phyloP scores from a whole-genome alignment of 2,329 filamentous ascomycete genomes.

The Neofusicoccum umdonicola region DNA sequence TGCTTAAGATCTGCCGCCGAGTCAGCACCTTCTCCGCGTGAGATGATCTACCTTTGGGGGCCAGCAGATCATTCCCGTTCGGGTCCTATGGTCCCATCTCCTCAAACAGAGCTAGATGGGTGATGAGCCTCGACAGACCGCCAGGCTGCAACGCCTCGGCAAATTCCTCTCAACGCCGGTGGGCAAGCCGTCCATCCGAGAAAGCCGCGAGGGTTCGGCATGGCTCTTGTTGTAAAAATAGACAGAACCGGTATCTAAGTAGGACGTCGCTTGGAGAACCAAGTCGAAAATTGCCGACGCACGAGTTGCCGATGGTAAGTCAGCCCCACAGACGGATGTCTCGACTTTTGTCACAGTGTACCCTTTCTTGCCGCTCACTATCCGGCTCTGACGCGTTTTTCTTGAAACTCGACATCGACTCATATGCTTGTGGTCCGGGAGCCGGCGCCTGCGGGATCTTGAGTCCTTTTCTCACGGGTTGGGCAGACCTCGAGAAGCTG shows the following conservation, averaged over 20 bases:
- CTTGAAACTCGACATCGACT: too few species aligned
- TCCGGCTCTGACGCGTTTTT: too few species aligned
- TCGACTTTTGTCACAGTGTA: too few species aligned
- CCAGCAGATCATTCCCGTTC: not conserved
- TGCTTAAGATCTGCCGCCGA: constrained; percentile 1
- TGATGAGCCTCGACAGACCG: not conserved
- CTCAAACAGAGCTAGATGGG: not conserved
- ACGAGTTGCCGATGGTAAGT: not conserved
- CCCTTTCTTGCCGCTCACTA: too few species aligned
- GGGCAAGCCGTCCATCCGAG: not conserved
- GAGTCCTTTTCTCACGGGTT: not conserved
- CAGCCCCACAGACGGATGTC: too few species aligned
- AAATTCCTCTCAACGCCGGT: not conserved
- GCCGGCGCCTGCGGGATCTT: too few species aligned
- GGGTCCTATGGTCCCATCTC: not conserved
- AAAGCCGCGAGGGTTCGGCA: not conserved
- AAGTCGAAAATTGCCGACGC: not conserved
- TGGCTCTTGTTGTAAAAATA: not conserved
- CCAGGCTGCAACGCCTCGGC: not conserved
- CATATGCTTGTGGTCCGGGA: too few species aligned
- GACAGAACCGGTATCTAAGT: not conserved
- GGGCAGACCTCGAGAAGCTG: not conserved
- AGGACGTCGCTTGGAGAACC: not conserved
- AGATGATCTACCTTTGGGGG: constrained; percentile 7
- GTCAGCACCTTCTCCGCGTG: constrained; percentile 4